Percentiles rank a stretch among this genome's conserved stretches.
Conservation (phyloP, 495 filamentous ascomycete genomes). For the Aspergillus sclerotioniger region DNA sequence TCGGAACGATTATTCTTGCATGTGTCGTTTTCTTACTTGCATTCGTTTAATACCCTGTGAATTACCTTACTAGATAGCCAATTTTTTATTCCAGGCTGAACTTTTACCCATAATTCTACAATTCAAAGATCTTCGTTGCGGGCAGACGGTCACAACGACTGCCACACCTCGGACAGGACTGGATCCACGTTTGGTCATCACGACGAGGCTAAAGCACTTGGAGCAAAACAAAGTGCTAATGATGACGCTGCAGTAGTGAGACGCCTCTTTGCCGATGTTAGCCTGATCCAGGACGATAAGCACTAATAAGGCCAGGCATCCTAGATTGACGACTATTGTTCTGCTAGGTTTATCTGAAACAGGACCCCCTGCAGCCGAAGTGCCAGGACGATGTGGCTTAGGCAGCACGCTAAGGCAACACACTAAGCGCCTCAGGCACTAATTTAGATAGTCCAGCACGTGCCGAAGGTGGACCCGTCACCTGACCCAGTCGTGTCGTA, state of each 20-base stretch:
- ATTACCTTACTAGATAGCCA: background rate
- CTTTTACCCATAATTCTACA: background rate
- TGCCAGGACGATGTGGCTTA: background rate
- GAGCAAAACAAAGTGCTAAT: background rate
- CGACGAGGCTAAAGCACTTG: too few species aligned
- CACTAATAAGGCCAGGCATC: background rate
- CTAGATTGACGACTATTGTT: background rate
- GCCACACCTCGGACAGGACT: too few species aligned
- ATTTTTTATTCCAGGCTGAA: too few species aligned
- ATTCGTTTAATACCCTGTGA: conserved; percentile 4
- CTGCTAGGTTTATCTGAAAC: conserved; percentile 6
- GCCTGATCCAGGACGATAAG: background rate
- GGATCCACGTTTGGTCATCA: too few species aligned
- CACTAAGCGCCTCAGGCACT: background rate
- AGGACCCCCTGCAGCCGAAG: background rate
- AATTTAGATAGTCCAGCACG: background rate
- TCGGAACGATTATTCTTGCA: conserved; percentile 1
- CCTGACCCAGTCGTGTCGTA: conserved; percentile 10
- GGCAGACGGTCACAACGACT: too few species aligned
- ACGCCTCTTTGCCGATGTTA: background rate
- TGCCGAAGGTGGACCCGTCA: background rate
- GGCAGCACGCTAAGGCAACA: background rate
- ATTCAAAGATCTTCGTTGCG: too few species aligned
- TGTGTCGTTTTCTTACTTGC: background rate
- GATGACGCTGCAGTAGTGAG: background rate